Evolutionary conservation across 1,284 basidiomycete species (phyloP).

Genomic region (Boletus semigastroideus): DNA sequence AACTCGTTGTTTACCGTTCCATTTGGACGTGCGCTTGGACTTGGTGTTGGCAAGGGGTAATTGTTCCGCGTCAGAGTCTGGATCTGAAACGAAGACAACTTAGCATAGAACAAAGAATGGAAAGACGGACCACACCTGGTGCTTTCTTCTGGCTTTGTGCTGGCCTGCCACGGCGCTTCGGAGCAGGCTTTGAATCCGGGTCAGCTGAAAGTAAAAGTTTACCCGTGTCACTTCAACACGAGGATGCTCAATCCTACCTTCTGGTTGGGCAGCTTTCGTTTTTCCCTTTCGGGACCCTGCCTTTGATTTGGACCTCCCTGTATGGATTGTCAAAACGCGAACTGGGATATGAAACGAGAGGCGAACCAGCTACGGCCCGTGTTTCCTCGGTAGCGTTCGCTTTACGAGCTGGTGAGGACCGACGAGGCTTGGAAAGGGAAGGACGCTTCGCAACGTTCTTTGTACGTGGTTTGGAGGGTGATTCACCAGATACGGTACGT

Average conservation of each 20-base stretch:
- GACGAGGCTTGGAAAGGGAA: slow-evolving; percentile 15
- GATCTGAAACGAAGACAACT: background rate
- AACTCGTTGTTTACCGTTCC: slow-evolving; percentile 7
- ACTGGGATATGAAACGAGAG: background rate
- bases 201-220: slow-evolving; percentile 1
- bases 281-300: slow-evolving; percentile 16
- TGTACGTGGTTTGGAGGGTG: slow-evolving; percentile 32
- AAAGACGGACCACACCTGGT: slow-evolving; percentile 3
- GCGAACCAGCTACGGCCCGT: slow-evolving; percentile 17
- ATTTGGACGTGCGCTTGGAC: slow-evolving; percentile 8
- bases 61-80: slow-evolving; percentile 6
- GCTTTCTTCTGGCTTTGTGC: slow-evolving; percentile 12
- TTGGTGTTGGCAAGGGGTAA: background rate
- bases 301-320: slow-evolving; percentile 17
- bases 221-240: background rate
- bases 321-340: slow-evolving; percentile 1
- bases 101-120: background rate
- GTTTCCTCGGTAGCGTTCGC: background rate
- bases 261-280: slow-evolving; percentile 7
- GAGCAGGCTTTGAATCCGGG: background rate
- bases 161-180: slow-evolving; percentile 18
- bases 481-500: slow-evolving; percentile 43
- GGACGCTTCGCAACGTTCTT: slow-evolving; percentile 6
- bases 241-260: slow-evolving; percentile 7
- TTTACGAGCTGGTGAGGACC: slow-evolving; percentile 1